phyloP scores from a whole-genome alignment of 257 asterid genomes.

The Schizonepeta tenuifolia region DNA sequence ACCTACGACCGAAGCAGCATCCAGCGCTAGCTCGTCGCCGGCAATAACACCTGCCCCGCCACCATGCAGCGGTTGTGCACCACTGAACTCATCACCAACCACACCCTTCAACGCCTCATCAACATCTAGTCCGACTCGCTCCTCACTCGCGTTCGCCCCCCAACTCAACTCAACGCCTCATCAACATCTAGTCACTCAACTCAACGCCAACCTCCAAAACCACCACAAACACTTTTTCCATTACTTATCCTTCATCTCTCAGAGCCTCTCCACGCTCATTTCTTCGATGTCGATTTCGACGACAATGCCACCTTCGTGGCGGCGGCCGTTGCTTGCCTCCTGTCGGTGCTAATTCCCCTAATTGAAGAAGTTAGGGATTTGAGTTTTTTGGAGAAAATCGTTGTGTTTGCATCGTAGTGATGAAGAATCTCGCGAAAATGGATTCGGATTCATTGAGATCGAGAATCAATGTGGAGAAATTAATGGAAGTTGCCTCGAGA shows the following conservation, averaged over 20 bases:
- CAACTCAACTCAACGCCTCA: slow-evolving; percentile 35
- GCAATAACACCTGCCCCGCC: slow-evolving; percentile 92
- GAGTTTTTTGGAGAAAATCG: slow-evolving; percentile 38
- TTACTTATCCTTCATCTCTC: background rate
- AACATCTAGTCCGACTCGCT: slow-evolving; percentile 69
- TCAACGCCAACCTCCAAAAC: slow-evolving; percentile 36
- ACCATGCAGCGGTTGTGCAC: slow-evolving; percentile 76
- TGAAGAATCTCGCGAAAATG: slow-evolving; percentile 25
- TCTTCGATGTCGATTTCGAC: slow-evolving; percentile 48
- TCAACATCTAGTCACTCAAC: slow-evolving; percentile 39
- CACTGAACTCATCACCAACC: slow-evolving; percentile 72
- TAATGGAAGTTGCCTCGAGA: too few relatives aligned
- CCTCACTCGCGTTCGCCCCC: slow-evolving; percentile 17
- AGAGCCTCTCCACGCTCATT: slow-evolving; percentile 39
- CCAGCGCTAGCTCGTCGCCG: slow-evolving; percentile 85
- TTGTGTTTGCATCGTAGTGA: slow-evolving; percentile 36
- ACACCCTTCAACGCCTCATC: slow-evolving; percentile 77
- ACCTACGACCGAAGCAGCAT: slow-evolving; percentile 82
- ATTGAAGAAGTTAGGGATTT: slow-evolving; percentile 31
- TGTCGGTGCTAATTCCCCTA: slow-evolving; percentile 33
- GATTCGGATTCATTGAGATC: slow-evolving; percentile 9
- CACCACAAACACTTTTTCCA: background rate
- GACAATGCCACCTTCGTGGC: slow-evolving; percentile 43
- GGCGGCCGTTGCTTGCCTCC: slow-evolving; percentile 32
- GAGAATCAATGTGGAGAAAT: slow-evolving; percentile 18